Evolutionary conservation across 2,329 filamentous ascomycete genomes (phyloP).

Genomic region (Pestalotiopsis sp.): DNA sequence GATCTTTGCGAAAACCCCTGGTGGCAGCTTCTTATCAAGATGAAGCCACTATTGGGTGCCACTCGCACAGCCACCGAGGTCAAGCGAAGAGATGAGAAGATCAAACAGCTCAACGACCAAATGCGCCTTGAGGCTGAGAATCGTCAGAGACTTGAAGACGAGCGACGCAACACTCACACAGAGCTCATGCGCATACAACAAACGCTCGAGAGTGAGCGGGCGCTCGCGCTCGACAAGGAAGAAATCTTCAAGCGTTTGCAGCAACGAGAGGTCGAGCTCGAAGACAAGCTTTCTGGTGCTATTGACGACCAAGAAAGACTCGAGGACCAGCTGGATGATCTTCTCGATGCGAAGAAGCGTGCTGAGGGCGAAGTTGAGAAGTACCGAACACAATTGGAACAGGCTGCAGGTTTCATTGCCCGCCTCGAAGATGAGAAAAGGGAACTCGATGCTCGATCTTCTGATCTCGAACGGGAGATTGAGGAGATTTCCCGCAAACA

Average conservation of each 20-base stretch:
- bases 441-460: constrained; percentile 68
- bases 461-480: constrained; percentile 72
- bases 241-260: constrained; percentile 98
- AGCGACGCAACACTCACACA: constrained; percentile 81
- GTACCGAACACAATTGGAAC: constrained; percentile 82
- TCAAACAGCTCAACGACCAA: constrained; percentile 82
- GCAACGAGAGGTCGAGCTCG: constrained; percentile 85
- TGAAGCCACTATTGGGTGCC: constrained; percentile 92
- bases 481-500: constrained; percentile 71
- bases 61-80: constrained; percentile 92
- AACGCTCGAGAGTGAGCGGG: constrained; percentile 91
- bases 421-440: constrained; percentile 87
- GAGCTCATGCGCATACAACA: constrained; percentile 92
- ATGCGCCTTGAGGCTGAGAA: constrained; percentile 77
- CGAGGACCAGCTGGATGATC: constrained; percentile 88
- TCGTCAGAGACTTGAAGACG: constrained; percentile 84
- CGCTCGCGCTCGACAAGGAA: constrained; percentile 96
- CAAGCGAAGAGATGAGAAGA: constrained; percentile 93
- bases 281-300: constrained; percentile 89
- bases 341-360: constrained; percentile 86
- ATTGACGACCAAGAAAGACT: constrained; percentile 93
- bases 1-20: constrained; percentile 91
- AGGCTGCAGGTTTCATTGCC: constrained; percentile 85
- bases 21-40: constrained; percentile 94
- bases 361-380: constrained; percentile 83